A percentile compares a stretch with the other conserved stretches of the same genome.
Conservation (phyloP, 768 basidiomycete species). For the Pseudohyphozyma bogoriensis region DNA sequence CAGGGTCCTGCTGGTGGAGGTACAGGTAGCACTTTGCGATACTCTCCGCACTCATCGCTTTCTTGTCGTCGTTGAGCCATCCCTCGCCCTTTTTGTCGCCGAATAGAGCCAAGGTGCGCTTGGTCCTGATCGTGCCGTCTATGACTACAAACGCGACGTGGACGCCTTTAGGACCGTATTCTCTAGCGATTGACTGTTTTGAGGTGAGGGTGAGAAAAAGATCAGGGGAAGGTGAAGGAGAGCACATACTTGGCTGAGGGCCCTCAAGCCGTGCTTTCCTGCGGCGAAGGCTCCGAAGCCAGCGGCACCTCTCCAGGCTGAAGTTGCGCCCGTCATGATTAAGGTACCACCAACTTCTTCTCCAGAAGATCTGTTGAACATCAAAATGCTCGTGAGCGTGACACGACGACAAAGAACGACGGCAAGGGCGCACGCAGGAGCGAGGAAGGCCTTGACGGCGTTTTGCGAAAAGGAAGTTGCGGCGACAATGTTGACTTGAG, state of each 20-base stretch:
- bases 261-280: conserved; percentile 20
- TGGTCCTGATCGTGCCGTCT: conserved; percentile 25
- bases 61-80: conserved; percentile 19
- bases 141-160: conserved; percentile 37
- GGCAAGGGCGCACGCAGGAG: not conserved
- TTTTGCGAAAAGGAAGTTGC: conserved; percentile 17
- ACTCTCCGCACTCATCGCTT: conserved; percentile 4
- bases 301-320: conserved; percentile 11
- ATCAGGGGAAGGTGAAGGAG: not conserved
- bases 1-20: conserved; percentile 11
- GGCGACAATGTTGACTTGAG: conserved; percentile 18
- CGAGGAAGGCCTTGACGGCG: conserved; percentile 6
- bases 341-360: conserved; percentile 12
- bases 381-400: too few species aligned
- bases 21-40: conserved; percentile 22
- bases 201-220: too few species aligned
- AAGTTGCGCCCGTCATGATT: conserved; percentile 26
- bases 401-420: too few species aligned
- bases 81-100: conserved; percentile 2
- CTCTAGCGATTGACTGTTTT: conserved; percentile 36
- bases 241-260: conserved; percentile 11
- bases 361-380: not conserved
- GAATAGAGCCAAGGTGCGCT: conserved; percentile 5
- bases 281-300: conserved; percentile 25
- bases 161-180: conserved; percentile 36